Evolutionary conservation across 768 basidiomycete species (phyloP), one percentile per base, ranked within the genome.

Genomic region (Auriscalpium vulgare): DNA sequence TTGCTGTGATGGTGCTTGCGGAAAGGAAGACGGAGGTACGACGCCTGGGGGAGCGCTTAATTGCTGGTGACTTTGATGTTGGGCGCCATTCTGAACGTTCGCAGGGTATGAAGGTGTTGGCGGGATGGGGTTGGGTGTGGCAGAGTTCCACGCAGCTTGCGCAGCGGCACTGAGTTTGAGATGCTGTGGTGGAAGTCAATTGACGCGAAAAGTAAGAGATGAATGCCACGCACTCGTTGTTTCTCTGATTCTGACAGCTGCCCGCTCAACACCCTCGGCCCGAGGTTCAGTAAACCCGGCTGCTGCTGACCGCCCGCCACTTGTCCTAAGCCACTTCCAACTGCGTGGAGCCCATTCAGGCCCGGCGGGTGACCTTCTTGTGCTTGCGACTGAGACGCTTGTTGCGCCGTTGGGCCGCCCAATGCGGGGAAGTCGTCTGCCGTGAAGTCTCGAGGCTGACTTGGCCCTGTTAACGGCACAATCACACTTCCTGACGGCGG

Each of bases 361-460:
- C 87, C 88, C 29, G 88, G 87, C n/a, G 87, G 87, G 68, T 84
- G 87, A 4, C 65, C 59, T 3, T 59, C 62, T 19, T 67, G 69
- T 1, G 61, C 66, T 21, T 74, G 73, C 10, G 71, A 55, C 11
- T 66, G 64, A n/a, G 68, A 65, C 29, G 66, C 63, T 74, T 78
- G 66, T 67, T 74, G 51, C 66, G 65, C 50, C 60, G 78, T 75
- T 56, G 75, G 71, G 62, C 80, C 84, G 52, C 90, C 87, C 29
- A 94, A 74, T 16, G 91, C 91, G 51, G 91, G 91, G 68, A 94
- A 93, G 73, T 94, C 91, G 62, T 92, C 90, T 43, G 85, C 82
- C n/a, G 86, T 87, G 58, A 93, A 88, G 68, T 87, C 84, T 65
- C 84, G 75, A 55, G 79, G 70, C 61, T 79, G 77, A 59, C 67